Base-by-base conservation (phyloP, 2,329 filamentous ascomycete species). In the Emergomyces africanus region DNA sequence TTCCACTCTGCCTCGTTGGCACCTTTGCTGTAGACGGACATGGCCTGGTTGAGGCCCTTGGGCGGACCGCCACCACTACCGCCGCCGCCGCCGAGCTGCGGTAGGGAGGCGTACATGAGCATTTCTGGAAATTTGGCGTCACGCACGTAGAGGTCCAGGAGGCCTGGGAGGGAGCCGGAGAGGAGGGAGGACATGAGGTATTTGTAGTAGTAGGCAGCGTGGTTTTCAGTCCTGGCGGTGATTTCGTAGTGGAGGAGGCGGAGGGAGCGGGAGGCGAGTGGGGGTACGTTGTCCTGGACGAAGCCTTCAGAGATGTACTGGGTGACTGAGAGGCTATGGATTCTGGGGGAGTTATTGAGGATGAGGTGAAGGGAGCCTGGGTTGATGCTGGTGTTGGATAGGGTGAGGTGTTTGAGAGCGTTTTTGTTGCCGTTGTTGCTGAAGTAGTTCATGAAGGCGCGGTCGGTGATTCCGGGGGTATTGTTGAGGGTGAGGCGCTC, bases 171-270 rank as follows among this genome's bases (percentile, higher is more conserved):
- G 8, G 83, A 82, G 62, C 86, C 87, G 18, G 84, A 81, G 61
- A 94, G 83, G 37, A 97, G 82, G 0, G 89, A 95, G n/a, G 82
- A 82, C 30, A 89, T 85, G 23, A 97, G 82, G 72, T 96, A 96
- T 61, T 83, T 82, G 72, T 96, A 95, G 75, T 96, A 95, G 20
- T 79, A 81, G 28, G 76, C 74, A 6, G 78, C 74, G 61, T 83
- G 87, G 12, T 84, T 79, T 25, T 83, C 82, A 0, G 82, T 75
- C 3, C 67, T 60, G 6, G 71, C 73, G 12, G 83, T 86, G 69
- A 97, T 88, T 72, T 96, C 92, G 69, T 86, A 96, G 66, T 92
- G 86, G 15, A 97, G 77, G 2, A 83, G 86, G 64, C 79, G 76
- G 23, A 97, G 80, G 18, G 85, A 85, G 58, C 75, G 77, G 2